Percentiles rank a stretch among this genome's conserved stretches.
These are phyloP conservation scores for Diaporthe sp. DNA, from an alignment of 2,329 filamentous ascomycete genomes.

Conservation along the genomic window DNA sequence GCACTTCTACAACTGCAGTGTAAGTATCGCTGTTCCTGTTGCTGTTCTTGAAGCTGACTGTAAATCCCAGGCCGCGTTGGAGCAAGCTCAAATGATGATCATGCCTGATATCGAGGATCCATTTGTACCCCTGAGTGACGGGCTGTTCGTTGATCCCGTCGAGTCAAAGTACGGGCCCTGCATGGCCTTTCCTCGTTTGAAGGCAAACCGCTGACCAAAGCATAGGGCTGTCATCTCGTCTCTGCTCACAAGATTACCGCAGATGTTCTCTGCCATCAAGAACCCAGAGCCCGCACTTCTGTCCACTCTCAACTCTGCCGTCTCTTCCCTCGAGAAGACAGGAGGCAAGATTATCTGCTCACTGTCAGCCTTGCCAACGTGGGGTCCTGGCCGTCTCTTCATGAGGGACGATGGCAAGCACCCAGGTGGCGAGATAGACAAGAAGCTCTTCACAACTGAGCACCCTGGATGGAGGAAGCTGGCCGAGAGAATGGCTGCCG, in stretches of 20 bases:
- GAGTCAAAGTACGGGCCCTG: slow-evolving; percentile 75
- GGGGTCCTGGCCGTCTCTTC: slow-evolving; percentile 86
- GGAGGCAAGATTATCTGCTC: slow-evolving; percentile 95
- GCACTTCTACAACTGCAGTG: slow-evolving; percentile 96
- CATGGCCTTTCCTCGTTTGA: neutral
- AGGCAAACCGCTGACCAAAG: slow-evolving; percentile 40
- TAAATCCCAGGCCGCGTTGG: slow-evolving; percentile 69
- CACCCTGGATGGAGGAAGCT: slow-evolving; percentile 88
- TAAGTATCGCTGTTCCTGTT: slow-evolving; percentile 55
- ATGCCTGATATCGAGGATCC: slow-evolving; percentile 98
- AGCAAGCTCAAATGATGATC: slow-evolving; percentile 96
- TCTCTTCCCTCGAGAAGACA: slow-evolving; percentile 85
- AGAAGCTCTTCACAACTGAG: slow-evolving; percentile 91
- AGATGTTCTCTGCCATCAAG: slow-evolving; percentile 87
- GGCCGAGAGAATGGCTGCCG: slow-evolving; percentile 87
- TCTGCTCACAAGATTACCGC: slow-evolving; percentile 85
- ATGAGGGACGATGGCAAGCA: slow-evolving; percentile 90
- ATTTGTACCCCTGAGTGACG: slow-evolving; percentile 90
- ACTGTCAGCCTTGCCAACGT: slow-evolving; percentile 87
- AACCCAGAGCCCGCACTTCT: slow-evolving; percentile 91
- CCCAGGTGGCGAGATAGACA: slow-evolving; percentile 87
- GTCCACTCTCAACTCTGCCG: slow-evolving; percentile 83
- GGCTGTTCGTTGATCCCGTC: slow-evolving; percentile 93
- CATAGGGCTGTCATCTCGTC: slow-evolving; percentile 79
- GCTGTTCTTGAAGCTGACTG: neutral